Percentiles rank a stretch among this genome's conserved stretches.
Evolutionary conservation across 805 yeast species (phyloP).

Genomic region (Metschnikowia lunata): DNA sequence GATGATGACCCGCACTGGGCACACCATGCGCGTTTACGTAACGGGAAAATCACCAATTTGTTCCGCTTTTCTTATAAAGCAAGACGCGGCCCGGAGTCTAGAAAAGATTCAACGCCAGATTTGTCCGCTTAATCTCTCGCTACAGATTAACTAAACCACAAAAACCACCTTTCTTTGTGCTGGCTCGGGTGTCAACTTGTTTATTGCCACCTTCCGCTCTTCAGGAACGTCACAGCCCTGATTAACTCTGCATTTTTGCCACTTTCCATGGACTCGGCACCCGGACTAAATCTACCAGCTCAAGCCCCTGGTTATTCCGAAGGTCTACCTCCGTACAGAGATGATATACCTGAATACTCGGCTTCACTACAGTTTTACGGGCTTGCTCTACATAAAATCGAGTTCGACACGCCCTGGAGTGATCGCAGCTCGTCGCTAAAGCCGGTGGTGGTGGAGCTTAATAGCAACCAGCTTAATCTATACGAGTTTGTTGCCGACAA

Average conservation of each 20-base stretch:
- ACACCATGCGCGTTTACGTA: too few relatives aligned
- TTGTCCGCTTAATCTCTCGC: too few relatives aligned
- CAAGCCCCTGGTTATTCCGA: neutral
- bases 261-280: neutral
- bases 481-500: slow-evolving; percentile 25
- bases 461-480: slow-evolving; percentile 36
- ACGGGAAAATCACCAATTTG: too few relatives aligned
- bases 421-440: slow-evolving; percentile 26
- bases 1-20: too few relatives aligned
- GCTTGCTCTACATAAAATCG: slow-evolving; percentile 29
- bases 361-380: slow-evolving; percentile 34
- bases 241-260: too few relatives aligned
- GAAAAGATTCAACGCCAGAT: too few relatives aligned
- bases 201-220: neutral
- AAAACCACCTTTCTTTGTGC: too few relatives aligned
- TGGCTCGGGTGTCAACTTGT: too few relatives aligned
- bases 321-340: slow-evolving; percentile 15
- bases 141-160: too few relatives aligned
- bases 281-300: neutral
- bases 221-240: neutral
- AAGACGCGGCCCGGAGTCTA: too few relatives aligned
- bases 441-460: slow-evolving; percentile 37
- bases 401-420: slow-evolving; percentile 36
- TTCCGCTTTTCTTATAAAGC: too few relatives aligned
- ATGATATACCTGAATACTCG: slow-evolving; percentile 27